phyloP scores from a whole-genome alignment of 2,329 filamentous ascomycete species.

The Lecanicillium sp. region DNA sequence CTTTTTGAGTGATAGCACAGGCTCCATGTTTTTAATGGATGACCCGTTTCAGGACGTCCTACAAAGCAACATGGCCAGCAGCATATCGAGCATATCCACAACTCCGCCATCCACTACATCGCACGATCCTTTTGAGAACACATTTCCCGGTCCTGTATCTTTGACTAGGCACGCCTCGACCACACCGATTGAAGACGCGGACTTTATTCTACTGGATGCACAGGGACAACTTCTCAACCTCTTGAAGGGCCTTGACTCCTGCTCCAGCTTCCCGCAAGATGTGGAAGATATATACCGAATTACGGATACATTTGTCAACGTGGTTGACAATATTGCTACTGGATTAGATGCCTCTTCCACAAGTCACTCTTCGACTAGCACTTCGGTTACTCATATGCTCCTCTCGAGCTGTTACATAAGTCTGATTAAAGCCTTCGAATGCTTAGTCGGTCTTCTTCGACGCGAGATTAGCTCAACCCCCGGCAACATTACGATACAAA shows the following conservation, averaged over 20 bases:
- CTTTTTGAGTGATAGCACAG: background rate
- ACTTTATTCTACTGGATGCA: background rate
- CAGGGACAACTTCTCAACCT: background rate
- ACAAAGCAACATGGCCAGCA: background rate
- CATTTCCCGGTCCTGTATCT: background rate
- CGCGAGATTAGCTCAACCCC: background rate
- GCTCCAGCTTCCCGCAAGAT: background rate
- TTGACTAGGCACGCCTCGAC: background rate
- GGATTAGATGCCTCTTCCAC: background rate
- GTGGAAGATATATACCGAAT: conserved; percentile 12
- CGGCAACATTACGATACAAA: background rate
- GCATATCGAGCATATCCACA: background rate
- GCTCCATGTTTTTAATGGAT: conserved; percentile 4
- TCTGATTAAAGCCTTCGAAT: conserved; percentile 11
- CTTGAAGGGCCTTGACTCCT: background rate
- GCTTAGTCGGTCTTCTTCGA: background rate
- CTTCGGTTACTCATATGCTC: background rate
- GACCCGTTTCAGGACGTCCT: conserved; percentile 3
- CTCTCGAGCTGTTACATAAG: conserved; percentile 13
- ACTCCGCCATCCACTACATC: conserved; percentile 1
- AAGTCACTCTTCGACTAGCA: background rate
- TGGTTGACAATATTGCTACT: background rate
- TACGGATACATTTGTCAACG: conserved; percentile 3
- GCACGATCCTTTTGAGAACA: background rate
- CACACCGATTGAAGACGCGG: background rate